Conservation (phyloP, 139 green algal species). For the Haematococcus sp. region DNA sequence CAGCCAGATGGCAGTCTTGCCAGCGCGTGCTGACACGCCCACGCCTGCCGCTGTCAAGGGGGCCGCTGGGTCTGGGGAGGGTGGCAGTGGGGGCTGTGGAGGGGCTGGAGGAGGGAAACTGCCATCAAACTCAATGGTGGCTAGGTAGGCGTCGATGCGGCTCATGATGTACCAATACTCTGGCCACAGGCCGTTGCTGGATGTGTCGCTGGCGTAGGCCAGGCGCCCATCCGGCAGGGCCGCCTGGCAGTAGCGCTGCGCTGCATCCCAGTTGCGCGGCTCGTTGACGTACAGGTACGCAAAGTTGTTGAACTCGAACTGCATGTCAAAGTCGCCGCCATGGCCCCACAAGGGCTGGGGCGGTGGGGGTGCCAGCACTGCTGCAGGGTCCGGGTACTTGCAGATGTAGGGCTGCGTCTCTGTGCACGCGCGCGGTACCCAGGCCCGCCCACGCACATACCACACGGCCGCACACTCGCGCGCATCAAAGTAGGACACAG, state of each 20-base stretch:
- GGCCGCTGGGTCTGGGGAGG: not conserved
- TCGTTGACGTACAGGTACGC: slow-evolving; percentile 6
- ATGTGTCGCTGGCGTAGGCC: not conserved
- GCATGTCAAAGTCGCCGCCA: not conserved
- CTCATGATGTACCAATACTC: slow-evolving; percentile 4
- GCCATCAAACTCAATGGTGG: not conserved
- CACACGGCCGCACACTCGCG: not conserved
- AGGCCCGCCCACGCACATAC: not conserved
- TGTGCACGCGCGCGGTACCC: not conserved
- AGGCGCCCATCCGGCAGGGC: not conserved
- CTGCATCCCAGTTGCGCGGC: not conserved
- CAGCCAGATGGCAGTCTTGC: not conserved
- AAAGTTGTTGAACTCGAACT: not conserved
- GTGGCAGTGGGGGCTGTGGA: not conserved
- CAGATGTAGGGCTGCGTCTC: slow-evolving; percentile 8
- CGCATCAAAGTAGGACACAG: not conserved
- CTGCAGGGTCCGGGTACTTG: not conserved
- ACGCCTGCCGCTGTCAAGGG: not conserved
- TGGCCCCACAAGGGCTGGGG: not conserved
- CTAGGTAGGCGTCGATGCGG: not conserved
- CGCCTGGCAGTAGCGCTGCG: not conserved
- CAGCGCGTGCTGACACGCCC: not conserved
- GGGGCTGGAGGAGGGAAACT: not conserved
- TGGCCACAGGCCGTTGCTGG: not conserved
- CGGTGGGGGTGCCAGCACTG: not conserved